Evolutionary conservation across 2,329 filamentous ascomycete species (phyloP), one percentile per base, ranked within the genome.

Genomic region (Alternaria burnsii): DNA sequence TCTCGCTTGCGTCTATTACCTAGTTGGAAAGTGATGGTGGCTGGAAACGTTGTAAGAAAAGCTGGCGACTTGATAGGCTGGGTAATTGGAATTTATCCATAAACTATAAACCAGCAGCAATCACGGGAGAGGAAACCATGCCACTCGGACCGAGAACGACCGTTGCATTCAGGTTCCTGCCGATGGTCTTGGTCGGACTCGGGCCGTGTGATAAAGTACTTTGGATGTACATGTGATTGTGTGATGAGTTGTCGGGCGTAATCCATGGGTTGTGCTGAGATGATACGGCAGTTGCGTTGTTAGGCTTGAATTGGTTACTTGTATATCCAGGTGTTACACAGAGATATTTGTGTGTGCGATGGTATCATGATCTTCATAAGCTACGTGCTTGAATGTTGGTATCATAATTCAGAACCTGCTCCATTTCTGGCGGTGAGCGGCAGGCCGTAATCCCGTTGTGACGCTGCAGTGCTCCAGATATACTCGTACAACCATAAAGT

Each of bases 161-260:
- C 30, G 36, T 26, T 28, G n/a, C 43, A 51, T 38, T 30, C 28
- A 40, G 22, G 26, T 20, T 12, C 44, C n/a, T 62, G 24, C 63
- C 61, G 63, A 55, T 26, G 16, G 22, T 44, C 22, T 32, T 40
- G 20, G 28, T 34, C 24, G 38, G 24, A 57, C 26, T 48, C 63
- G 63, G 63, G 58, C 63, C 63, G 63, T 61, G 63, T 65, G 58
- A 65, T 63, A 24, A 46, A 22, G 48, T 58, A 55, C 38, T 30
- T 52, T 28, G 41, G 44, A 26, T 40, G 40, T 56, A 55, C 22
- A 54, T 62, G 52, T 30, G 34, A 18, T 41, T 32, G 42, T 62
- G 50, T 51, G 44, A 47, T 54, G 36, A 55, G 22, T 34, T 47
- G 51, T 52, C 34, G 58, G 58, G 58, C 54, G 58, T 52, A 55